Base-by-base conservation (phyloP, 2,329 filamentous ascomycete species). In the Penicillium sp. region DNA sequence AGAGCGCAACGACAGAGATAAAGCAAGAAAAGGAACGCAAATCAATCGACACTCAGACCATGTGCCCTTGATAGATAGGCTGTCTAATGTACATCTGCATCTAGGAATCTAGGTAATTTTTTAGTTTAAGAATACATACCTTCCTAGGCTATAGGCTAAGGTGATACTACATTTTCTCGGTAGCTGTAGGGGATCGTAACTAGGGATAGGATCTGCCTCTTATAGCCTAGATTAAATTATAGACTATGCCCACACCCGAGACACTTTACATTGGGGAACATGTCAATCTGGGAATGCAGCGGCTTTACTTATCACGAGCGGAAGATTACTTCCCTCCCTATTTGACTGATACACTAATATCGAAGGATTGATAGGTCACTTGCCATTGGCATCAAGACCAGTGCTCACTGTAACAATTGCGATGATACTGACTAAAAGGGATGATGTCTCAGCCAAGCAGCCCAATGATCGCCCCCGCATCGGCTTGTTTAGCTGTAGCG, bases 381-480 rank as follows among this genome's bases (percentile, higher is more conserved):
- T 7, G 8, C 1, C 11, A 59, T 61, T 57, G 37, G 5, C 37
- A 46, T 41, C 2, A 11, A 26, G 33, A 55, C 57, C 29, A 12
- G 55, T 54, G 53, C 26, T 55, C 42, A 42, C 53, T 57, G 51
- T 48, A 59, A 57, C 26, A 37, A 56, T 43, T 51, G 52, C 50
- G 57, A 57, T 18, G 41, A 55, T 37, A 56, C 22, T 26, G 37
- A 53, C 41, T 51, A 58, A 40, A 60, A 51, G 29, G 37, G 53
- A 18, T 40, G 41, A 57, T 63, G 62, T 65, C 61, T 64, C 57
- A 63, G 55, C 53, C 42, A 53, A 41, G 55, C 42, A 50, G 46
- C 40, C 27, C 18, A 47, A 35, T 47, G 43, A 49, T 57, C 52
- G 27, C 27, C 44, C n/a, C 9, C 29, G 29, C 5, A 6, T 31